Percentiles rank a stretch among this genome's conserved stretches.
Evolutionary conservation across 2,329 filamentous ascomycete genomes (phyloP).

Genomic region (Aspergillus amoenus): DNA sequence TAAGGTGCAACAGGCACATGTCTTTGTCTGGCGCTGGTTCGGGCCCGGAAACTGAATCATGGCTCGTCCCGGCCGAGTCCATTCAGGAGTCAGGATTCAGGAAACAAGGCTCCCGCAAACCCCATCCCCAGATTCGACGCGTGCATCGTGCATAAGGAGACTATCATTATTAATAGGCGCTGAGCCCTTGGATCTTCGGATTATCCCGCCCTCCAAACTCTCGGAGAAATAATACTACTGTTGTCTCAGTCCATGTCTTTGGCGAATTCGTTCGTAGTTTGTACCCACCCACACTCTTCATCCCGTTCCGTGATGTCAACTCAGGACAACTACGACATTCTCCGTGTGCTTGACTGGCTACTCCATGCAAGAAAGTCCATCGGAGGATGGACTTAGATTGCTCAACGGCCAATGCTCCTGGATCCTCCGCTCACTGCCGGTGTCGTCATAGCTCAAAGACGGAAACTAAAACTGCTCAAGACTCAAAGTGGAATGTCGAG

Average conservation of each 20-base stretch:
- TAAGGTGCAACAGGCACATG: neutral
- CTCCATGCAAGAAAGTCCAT: neutral
- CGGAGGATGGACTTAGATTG: neutral
- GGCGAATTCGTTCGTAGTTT: too few relatives aligned
- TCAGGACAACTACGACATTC: neutral
- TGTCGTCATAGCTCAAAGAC: neutral
- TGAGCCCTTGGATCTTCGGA: neutral
- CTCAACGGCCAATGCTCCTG: too few relatives aligned
- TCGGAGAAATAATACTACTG: neutral
- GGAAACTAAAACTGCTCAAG: neutral
- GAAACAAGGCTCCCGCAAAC: neutral
- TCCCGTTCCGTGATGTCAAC: neutral
- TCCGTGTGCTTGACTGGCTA: too few relatives aligned
- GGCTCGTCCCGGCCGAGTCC: neutral
- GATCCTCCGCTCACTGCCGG: neutral
- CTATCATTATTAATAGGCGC: neutral
- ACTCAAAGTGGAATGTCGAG: neutral
- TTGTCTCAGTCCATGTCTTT: neutral
- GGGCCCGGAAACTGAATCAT: neutral
- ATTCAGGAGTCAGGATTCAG: neutral
- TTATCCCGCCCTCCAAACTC: neutral
- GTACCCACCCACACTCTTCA: neutral
- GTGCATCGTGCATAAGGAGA: neutral
- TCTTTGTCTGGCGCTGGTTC: neutral
- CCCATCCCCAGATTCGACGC: constrained; percentile 1